phyloP scores from a whole-genome alignment of 169 alveolate species.

The Eimeria necatrix region DNA sequence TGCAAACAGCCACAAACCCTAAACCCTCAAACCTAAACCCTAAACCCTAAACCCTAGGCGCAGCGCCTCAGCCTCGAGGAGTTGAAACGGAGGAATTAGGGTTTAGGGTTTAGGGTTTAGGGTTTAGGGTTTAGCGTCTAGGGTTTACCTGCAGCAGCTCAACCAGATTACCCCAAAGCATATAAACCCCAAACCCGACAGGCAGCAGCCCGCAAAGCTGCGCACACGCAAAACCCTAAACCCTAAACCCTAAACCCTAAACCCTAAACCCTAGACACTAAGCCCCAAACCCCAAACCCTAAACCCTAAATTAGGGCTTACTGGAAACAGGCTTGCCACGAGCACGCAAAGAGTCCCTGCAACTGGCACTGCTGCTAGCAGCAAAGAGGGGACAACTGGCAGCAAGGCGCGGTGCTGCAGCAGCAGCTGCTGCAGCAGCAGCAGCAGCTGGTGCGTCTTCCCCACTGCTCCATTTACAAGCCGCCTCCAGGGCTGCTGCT shows the following conservation, averaged over 20 bases:
- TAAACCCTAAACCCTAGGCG: neutral
- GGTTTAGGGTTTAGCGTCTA: neutral
- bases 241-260: conserved; percentile 9
- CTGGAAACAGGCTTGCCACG: conserved; percentile 56
- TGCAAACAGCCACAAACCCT: conserved; percentile 10
- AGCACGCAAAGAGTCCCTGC: neutral
- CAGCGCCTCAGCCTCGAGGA: neutral
- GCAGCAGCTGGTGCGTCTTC: conserved; percentile 52
- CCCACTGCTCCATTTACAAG: neutral
- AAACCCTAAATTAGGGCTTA: neutral
- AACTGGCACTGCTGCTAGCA: conserved; percentile 28
- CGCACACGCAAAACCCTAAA: neutral
- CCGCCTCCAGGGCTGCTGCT: conserved; percentile 8
- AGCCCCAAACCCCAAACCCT: neutral
- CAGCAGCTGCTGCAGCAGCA: conserved; percentile 52
- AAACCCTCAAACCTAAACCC: neutral
- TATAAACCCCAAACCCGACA: neutral
- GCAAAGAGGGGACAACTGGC: conserved; percentile 37
- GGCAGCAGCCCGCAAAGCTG: conserved; percentile 61
- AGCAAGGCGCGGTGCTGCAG: conserved; percentile 53
- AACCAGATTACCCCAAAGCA: neutral
- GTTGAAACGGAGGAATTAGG: neutral
- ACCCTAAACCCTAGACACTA: neutral
- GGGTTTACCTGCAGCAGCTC: conserved; percentile 19
- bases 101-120: neutral